Base-by-base conservation (phyloP, 1,284 basidiomycete genomes). In the Malassezia obtusa region DNA sequence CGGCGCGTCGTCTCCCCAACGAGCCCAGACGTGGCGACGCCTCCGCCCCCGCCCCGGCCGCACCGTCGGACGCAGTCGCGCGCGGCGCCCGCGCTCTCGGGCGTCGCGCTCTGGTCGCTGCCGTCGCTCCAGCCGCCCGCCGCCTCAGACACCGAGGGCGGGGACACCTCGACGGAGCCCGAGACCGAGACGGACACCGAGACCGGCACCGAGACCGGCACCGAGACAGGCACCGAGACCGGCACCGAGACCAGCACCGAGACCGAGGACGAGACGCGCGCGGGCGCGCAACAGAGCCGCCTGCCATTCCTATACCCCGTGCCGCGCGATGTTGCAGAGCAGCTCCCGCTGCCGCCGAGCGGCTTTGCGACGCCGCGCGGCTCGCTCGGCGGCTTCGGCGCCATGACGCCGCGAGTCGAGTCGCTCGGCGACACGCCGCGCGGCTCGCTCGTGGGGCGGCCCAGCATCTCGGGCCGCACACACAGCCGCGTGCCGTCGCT, bases 241-340 rank as follows among this genome's bases (percentile, higher is more conserved):
- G 49, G 45, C 12, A 36, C 32, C 8, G 44, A 31, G 30, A 32
- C 44, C 30, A 31, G 35, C 2, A 6, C 28, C 31, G 35, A 33
- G 28, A 14, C 2, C 28, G 35, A 46, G 7, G 25, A 5, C 4
- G 38, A 15, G 36, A 17, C 6, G 8, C 17, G 17, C 6, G 8
- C 5, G 8, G 43, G 31, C 11, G 22, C 1, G 14, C 43, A 45
- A n/a, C 19, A 45, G 22, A 14, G 14, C 2, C 43, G 32, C 28
- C 8, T 31, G 17, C 52, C 52, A 0, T 54, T 54, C 36, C 30
- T 54, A 21, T 54, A 54, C 25, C 52, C 52, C 11, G 47, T 49
- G 22, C 52, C 52, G 21, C 47, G 30, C 12, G 14, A 32, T 12
- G 22, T 49, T 15, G 30, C 45, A 1, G 44, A 38, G 12, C 37